Evolutionary conservation across 805 yeast species (phyloP).

Genomic region (Starmerella floris): DNA sequence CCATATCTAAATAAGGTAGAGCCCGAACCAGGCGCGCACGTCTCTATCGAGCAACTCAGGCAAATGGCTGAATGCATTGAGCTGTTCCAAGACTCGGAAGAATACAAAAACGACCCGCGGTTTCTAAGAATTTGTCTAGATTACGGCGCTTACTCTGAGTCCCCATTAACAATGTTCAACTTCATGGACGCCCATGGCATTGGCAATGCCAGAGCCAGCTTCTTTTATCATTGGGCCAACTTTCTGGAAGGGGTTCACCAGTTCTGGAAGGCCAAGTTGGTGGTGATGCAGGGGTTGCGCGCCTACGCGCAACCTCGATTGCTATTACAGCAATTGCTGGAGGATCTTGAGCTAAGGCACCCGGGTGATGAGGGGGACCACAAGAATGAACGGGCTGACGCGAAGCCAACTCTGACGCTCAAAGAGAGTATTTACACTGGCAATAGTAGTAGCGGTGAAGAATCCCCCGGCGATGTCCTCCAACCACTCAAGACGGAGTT

Average conservation of each 20-base stretch:
- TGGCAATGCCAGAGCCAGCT: conserved; percentile 52
- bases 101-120: conserved; percentile 70
- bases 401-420: not conserved
- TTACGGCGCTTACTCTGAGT: conserved; percentile 53
- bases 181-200: conserved; percentile 60
- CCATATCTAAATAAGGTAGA: too few species aligned
- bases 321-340: not conserved
- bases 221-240: conserved; percentile 67
- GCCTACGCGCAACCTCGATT: conserved; percentile 49
- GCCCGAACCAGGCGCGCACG: too few species aligned
- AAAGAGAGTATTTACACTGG: not conserved
- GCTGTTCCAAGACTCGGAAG: conserved; percentile 43
- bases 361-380: not conserved
- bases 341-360: not conserved
- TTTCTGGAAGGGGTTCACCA: conserved; percentile 41
- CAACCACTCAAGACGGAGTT: not conserved
- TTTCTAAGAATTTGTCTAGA: conserved; percentile 71
- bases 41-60: too few species aligned
- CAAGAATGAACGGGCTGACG: not conserved
- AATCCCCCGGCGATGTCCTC: not conserved
- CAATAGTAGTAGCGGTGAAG: not conserved
- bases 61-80: conserved; percentile 38
- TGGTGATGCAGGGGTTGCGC: conserved; percentile 46
- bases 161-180: conserved; percentile 56
- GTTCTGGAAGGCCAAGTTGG: conserved; percentile 41